Conservation (phyloP, 495 filamentous ascomycete species). For the Staphylotrichum tortipilum region DNA sequence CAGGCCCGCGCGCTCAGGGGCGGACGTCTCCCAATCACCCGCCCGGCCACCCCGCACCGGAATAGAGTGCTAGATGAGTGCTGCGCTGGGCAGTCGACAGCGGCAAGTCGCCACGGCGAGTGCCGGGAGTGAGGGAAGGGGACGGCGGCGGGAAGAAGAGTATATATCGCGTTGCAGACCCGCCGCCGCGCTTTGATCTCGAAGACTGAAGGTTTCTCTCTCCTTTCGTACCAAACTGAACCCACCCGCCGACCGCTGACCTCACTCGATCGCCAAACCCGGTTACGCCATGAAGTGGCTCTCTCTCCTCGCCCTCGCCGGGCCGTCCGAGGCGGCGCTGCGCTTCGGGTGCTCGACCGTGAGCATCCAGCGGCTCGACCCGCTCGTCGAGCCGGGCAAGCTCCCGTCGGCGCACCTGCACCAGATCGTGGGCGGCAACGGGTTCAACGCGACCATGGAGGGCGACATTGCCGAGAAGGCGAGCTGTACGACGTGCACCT, state of each 20-base stretch:
- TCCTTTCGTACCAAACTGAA: neutral
- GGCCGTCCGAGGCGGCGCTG: slow-evolving; percentile 33
- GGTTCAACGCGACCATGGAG: slow-evolving; percentile 40
- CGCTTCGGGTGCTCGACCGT: slow-evolving; percentile 41
- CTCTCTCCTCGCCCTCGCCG: slow-evolving; percentile 30
- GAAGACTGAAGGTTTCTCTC: too few species aligned
- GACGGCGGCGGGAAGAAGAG: too few species aligned
- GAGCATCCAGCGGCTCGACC: slow-evolving; percentile 38
- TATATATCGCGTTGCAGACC: neutral
- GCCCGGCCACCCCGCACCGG: neutral
- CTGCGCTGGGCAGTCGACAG: neutral
- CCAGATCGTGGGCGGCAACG: slow-evolving; percentile 43
- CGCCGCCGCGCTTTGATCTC: neutral
- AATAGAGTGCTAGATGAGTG: neutral
- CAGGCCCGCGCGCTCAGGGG: neutral
- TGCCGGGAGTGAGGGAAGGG: neutral
- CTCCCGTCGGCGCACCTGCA: slow-evolving; percentile 39
- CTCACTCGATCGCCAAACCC: neutral
- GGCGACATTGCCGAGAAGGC: slow-evolving; percentile 37
- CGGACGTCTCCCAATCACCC: neutral
- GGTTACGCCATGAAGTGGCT: slow-evolving; percentile 35
- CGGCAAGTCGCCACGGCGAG: neutral
- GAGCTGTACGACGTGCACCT: slow-evolving; percentile 38
- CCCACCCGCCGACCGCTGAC: too few species aligned
- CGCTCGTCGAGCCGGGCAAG: slow-evolving; percentile 35